A percentile compares a stretch with the other conserved stretches of the same genome.
Conservation (phyloP, 208 protist genomes). For the Leishmania major region DNA sequence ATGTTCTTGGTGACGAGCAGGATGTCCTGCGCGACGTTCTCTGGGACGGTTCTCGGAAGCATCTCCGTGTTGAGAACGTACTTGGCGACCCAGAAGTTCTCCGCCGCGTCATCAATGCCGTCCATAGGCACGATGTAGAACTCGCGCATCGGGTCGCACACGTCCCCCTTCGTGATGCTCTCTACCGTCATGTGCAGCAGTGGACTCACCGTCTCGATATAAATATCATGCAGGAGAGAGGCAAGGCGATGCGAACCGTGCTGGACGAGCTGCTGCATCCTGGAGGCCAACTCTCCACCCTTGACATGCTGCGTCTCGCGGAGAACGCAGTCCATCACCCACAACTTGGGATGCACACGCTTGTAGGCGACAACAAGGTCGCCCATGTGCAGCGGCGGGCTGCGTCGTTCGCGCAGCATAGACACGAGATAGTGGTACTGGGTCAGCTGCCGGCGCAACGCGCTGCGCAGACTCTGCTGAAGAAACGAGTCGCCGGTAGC, state of each 20-base stretch:
- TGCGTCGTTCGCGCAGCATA: constrained; percentile 45
- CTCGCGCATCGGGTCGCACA: constrained; percentile 61
- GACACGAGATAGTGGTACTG: constrained; percentile 70
- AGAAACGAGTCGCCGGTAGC: constrained; percentile 49
- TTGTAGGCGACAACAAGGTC: constrained; percentile 65
- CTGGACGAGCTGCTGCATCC: constrained; percentile 51
- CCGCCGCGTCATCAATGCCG: constrained; percentile 47
- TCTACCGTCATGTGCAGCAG: constrained; percentile 59
- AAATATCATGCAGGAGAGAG: constrained; percentile 52
- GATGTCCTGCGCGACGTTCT: constrained; percentile 49
- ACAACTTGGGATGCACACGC: constrained; percentile 60
- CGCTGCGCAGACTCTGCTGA: constrained; percentile 61
- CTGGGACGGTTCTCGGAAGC: constrained; percentile 59
- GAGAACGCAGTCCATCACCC: constrained; percentile 51
- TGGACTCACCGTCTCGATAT: constrained; percentile 62
- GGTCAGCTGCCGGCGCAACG: constrained; percentile 54
- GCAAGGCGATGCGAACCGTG: constrained; percentile 58
- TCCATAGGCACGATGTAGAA: constrained; percentile 57
- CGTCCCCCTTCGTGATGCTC: constrained; percentile 62
- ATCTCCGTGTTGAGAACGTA: constrained; percentile 55
- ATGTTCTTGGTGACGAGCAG: constrained; percentile 66
- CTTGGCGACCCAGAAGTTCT: constrained; percentile 54
- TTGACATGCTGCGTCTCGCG: constrained; percentile 55
- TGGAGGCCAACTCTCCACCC: constrained; percentile 60
- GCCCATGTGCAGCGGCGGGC: constrained; percentile 38